These are phyloP conservation scores for Stropharia rugosoannulata DNA, from an alignment of 768 basidiomycete species.

Conservation along the genomic window DNA sequence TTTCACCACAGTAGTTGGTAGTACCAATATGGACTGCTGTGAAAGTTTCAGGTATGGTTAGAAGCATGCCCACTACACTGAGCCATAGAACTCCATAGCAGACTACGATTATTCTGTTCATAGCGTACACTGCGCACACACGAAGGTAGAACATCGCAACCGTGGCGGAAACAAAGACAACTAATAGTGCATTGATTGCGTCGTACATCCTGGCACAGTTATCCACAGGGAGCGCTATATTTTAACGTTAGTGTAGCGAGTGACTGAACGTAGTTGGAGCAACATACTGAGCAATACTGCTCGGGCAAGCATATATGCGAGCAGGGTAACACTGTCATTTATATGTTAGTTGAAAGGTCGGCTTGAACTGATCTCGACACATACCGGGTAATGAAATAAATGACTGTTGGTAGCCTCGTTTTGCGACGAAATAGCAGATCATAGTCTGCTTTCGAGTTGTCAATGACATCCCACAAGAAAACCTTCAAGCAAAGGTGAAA, in stretches of 20 bases:
- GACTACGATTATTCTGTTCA: constrained; percentile 13
- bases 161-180: constrained; percentile 18
- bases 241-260: neutral
- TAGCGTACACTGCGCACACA: constrained; percentile 21
- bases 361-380: neutral
- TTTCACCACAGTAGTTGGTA: constrained; percentile 22
- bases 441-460: constrained; percentile 13
- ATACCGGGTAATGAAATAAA: constrained; percentile 17
- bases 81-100: constrained; percentile 30
- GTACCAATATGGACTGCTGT: constrained; percentile 21
- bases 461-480: constrained; percentile 14
- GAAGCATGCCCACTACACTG: constrained; percentile 11
- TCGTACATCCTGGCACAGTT: constrained; percentile 13
- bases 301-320: constrained; percentile 14
- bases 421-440: constrained; percentile 8
- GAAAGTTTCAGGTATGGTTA: constrained; percentile 18
- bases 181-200: constrained; percentile 17
- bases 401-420: constrained; percentile 6
- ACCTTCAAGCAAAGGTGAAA: constrained; percentile 4
- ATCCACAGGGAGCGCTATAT: constrained; percentile 7
- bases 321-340: constrained; percentile 7
- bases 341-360: neutral
- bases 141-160: constrained; percentile 28
- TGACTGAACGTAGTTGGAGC: no score
- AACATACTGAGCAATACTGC: constrained; percentile 20